phyloP scores from a whole-genome alignment of 192 early-diverging fungal genomes.

The Backusella parvicylindrica region DNA sequence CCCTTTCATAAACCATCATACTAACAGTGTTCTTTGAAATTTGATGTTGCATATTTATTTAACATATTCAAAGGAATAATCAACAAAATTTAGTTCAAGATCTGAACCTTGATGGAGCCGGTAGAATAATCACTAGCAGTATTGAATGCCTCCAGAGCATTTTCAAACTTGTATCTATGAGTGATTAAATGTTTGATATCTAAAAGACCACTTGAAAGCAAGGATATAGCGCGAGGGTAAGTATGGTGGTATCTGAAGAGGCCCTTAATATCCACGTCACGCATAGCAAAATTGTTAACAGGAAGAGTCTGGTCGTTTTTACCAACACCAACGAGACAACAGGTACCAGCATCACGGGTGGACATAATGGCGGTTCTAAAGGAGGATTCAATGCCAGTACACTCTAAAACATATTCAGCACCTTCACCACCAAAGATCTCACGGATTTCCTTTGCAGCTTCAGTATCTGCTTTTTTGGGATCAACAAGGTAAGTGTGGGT shows the following conservation, averaged over 20 bases:
- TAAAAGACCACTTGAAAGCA: constrained; percentile 23
- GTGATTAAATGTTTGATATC: constrained; percentile 33
- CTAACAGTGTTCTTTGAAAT: no score
- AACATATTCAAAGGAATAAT: not conserved
- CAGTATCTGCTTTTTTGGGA: constrained; percentile 10
- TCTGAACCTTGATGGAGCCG: constrained; percentile 24
- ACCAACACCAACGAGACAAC: constrained; percentile 32
- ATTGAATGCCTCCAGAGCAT: constrained; percentile 34
- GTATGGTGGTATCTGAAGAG: constrained; percentile 33
- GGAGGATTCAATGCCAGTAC: constrained; percentile 31
- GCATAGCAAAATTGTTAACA: constrained; percentile 28
- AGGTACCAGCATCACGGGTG: constrained; percentile 26
- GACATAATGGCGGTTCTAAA: constrained; percentile 28
- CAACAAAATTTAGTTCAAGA: constrained; percentile 12
- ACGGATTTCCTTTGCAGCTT: constrained; percentile 18
- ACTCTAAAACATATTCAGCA: constrained; percentile 29
- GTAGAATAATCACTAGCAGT: constrained; percentile 15
- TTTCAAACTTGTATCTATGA: constrained; percentile 31
- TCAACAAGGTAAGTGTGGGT: constrained; percentile 2
- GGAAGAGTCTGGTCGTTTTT: constrained; percentile 28
- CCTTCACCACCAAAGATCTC: constrained; percentile 11
- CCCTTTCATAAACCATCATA: no score
- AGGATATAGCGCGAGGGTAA: constrained; percentile 21
- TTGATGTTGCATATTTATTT: no score
- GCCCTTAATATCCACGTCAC: constrained; percentile 30